Base-by-base conservation (phyloP, 23 red algal genomes). In the Gracilariopsis chorda region DNA sequence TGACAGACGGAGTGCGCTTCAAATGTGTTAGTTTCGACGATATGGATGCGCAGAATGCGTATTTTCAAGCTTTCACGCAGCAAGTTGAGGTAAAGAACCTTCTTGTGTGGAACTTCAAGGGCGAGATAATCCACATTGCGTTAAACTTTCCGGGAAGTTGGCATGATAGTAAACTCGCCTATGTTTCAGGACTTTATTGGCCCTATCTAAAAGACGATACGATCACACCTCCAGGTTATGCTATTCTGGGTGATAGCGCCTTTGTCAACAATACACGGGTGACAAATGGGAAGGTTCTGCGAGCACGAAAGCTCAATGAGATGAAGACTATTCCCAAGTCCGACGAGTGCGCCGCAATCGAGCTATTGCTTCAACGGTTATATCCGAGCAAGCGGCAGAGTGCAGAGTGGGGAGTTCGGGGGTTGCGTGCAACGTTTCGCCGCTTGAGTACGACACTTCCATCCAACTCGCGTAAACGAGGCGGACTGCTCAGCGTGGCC, bases 361-460 rank as follows among this genome's bases (percentile, higher is more conserved):
- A 88, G 0, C 32, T 73, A 1, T 3, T 76, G 19, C 46, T 88
- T 10, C 83, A 76, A 35, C 28, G 48, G 42, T 13, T 88, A 0
- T 68, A 68, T 48, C 83, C 83, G 9, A 74, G 48, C 65, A 46
- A 88, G 36, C 39, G 69, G 25, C 64, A 77, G 40, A 3, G 36
- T 45, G 83, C 83, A 13, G 65, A 88, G 57, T 88, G 67, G 83
- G 83, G 83, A 10, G 65, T 88, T 21, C 24, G 64, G 5, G 65
- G 57, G 0, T 28, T 88, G 35, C 73, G 59, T 42, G 0, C 29
- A 29, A 21, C 83, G 23, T 77, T 88, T 45, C 29, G 35, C 19
- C 17, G 83, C 30, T 30, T 72, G 17, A 37, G 30, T 17, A 46
- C 19, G 23, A 14, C 33, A 13, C 21, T 88, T 19, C 46, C 48